phyloP scores from a whole-genome alignment of 495 filamentous ascomycete genomes.

The Aspergillus conjunctus region DNA sequence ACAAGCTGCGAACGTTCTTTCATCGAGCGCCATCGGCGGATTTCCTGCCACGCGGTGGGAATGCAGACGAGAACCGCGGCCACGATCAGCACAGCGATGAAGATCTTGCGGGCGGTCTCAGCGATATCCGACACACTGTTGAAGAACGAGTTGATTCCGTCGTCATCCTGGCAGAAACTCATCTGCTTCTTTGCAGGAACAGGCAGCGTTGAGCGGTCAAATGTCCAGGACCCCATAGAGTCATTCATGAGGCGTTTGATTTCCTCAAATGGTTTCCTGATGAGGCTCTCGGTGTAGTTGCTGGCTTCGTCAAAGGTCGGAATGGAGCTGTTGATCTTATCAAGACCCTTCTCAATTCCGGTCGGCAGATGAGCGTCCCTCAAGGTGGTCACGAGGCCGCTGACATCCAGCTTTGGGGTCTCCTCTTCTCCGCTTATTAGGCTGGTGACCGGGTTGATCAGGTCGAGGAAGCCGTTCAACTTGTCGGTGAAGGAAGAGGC shows the following conservation, averaged over 20 bases:
- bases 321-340: constrained; percentile 71
- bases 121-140: constrained; percentile 62
- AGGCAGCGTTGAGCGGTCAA: constrained; percentile 75
- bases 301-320: constrained; percentile 82
- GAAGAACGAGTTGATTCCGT: constrained; percentile 87
- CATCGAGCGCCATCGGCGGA: constrained; percentile 74
- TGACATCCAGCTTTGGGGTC: constrained; percentile 61
- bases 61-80: constrained; percentile 71
- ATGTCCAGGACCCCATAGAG: constrained; percentile 67
- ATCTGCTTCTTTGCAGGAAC: constrained; percentile 78
- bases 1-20: constrained; percentile 68
- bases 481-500: constrained; percentile 58
- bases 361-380: constrained; percentile 67
- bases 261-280: constrained; percentile 76
- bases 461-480: constrained; percentile 59
- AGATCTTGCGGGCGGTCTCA: constrained; percentile 65
- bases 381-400: constrained; percentile 60
- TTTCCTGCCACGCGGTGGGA: constrained; percentile 78
- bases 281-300: constrained; percentile 70
- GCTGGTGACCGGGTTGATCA: constrained; percentile 42
- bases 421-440: constrained; percentile 31
- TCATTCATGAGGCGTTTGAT: constrained; percentile 70
- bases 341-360: constrained; percentile 62
- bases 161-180: constrained; percentile 84
- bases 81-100: constrained; percentile 69